These are phyloP conservation scores for Salix viminalis DNA, from an alignment of 345 rosid genomes.

Conservation along the genomic window DNA sequence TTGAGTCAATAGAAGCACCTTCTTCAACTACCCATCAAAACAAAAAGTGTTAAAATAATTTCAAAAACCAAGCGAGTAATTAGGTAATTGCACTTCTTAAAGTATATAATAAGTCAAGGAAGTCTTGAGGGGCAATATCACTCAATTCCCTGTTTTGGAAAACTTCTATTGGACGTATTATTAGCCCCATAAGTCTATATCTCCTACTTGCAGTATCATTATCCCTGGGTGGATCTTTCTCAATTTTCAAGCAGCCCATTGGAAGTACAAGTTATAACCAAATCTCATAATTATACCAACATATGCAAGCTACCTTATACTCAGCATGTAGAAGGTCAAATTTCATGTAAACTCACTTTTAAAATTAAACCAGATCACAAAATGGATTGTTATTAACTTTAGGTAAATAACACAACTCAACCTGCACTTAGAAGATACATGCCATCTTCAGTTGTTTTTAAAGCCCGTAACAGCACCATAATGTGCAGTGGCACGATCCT, in stretches of 20 bases:
- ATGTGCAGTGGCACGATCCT: constrained; percentile 89
- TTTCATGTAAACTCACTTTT: neutral
- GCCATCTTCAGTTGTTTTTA: constrained; percentile 78
- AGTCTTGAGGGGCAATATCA: too few species aligned
- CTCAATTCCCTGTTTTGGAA: neutral
- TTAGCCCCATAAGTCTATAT: neutral
- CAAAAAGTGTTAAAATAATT: too few species aligned
- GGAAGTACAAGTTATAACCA: too few species aligned
- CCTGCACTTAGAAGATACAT: constrained; percentile 97
- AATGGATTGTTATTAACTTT: neutral
- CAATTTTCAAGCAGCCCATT: neutral
- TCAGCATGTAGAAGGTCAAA: neutral
- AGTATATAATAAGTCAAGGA: neutral
- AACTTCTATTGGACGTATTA: neutral
- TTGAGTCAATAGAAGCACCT: neutral
- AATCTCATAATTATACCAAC: neutral
- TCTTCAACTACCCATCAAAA: neutral
- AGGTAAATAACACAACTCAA: constrained; percentile 22
- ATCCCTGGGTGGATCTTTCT: too few species aligned
- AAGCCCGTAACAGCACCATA: constrained; percentile 88
- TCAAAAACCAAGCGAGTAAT: neutral
- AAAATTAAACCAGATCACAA: neutral
- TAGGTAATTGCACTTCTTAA: neutral
- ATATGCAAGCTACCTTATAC: neutral
- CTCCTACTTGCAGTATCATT: too few species aligned